phyloP scores from a whole-genome alignment of 306 rosid genomes.

The Prinsepia uniflora region DNA sequence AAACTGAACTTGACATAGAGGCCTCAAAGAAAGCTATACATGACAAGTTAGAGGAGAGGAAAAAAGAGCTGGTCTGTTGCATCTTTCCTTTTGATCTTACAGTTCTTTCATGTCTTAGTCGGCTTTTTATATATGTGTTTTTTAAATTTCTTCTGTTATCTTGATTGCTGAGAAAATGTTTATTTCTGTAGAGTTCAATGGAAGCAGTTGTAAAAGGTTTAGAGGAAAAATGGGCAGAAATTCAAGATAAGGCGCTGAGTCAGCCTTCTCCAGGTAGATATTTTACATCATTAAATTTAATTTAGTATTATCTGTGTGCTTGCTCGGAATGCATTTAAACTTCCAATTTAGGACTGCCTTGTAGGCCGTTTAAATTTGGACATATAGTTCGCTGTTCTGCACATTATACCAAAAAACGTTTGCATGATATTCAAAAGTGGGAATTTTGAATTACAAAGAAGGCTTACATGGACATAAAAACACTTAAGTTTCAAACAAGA shows the following conservation, averaged over 20 bases:
- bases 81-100: constrained; percentile 16
- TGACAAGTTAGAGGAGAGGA: constrained; percentile 66
- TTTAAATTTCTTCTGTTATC: background rate
- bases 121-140: background rate
- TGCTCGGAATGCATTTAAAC: background rate
- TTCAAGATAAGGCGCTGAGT: constrained; percentile 63
- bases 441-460: background rate
- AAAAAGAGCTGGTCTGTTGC: constrained; percentile 63
- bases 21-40: constrained; percentile 37
- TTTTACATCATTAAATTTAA: background rate
- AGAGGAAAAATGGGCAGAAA: constrained; percentile 61
- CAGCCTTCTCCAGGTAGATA: constrained; percentile 90
- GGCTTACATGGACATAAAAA: background rate
- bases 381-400: background rate
- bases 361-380: background rate
- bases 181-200: constrained; percentile 51
- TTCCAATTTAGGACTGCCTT: background rate
- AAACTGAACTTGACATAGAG: constrained; percentile 41
- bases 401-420: background rate
- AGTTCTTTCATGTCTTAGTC: background rate
- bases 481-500: background rate
- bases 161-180: background rate
- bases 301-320: background rate
- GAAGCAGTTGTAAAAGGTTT: constrained; percentile 50
- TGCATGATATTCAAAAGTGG: background rate